Evolutionary conservation across 73 alveolate species (phyloP), one percentile per base, ranked within the genome.

Genomic region (Halteria grandinella): DNA sequence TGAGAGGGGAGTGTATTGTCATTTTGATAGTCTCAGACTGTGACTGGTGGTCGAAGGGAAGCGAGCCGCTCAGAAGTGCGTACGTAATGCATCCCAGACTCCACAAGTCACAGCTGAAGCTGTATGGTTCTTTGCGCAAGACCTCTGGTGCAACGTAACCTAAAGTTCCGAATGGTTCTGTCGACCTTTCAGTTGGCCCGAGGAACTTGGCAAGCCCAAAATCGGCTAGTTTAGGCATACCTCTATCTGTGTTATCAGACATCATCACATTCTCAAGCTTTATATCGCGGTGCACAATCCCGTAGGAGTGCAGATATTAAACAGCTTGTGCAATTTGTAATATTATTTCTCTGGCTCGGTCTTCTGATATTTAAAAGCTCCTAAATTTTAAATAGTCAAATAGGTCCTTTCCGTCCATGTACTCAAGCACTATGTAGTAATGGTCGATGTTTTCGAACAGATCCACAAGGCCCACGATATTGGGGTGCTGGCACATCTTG

Each of bases 221-320:
- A 47, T 82, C 91, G 1, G 55, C 80, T n/a, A 82, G 32, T 18
- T 77, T 63, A 2, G 75, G 64, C 23, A 60, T 37, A 27, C 82
- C 51, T n/a, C 24, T 36, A 1, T 77, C 89, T 28, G 51, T 11
- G 41, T 69, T 4, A 36, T 43, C 79, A 50, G 89, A 75, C 74
- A 89, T 45, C 60, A 89, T 54, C 20, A 89, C 86, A 76, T 89
- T 89, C 24, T 89, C 91, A n/a, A 76, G 78, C 49, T 83, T 89
- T 17, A 89, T 66, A 69, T 89, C 96, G 62, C 96, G 75, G 82
- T 89, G 96, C 48, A 89, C 83, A 69, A 89, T 81, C 23, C 89
- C 89, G 32, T 71, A 69, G 0, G 69, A 24, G 55, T 89, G 96
- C 55, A 89, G 49, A 76, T 83, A 83, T 60, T 83, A 66, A n/a